Percentiles rank a stretch among this genome's conserved stretches.
Conservation (phyloP, 495 filamentous ascomycete species). For the Lasiosphaeria hispida region DNA sequence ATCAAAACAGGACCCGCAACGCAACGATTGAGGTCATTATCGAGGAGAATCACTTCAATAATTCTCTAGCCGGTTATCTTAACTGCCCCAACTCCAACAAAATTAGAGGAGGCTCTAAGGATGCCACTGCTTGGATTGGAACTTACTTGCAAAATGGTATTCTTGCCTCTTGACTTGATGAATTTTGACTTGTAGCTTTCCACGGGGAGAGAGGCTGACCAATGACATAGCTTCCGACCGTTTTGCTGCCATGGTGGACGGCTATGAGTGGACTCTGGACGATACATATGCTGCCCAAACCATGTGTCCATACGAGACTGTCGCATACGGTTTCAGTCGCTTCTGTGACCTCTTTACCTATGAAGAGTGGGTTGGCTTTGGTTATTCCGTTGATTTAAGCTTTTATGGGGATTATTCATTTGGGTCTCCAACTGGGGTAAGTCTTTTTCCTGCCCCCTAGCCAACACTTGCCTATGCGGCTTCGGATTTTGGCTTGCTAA, state of each 20-base stretch:
- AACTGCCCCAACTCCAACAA: slow-evolving; percentile 61
- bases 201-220: not conserved
- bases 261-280: slow-evolving; percentile 49
- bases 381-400: slow-evolving; percentile 63
- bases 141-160: slow-evolving; percentile 49
- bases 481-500: not conserved
- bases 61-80: slow-evolving; percentile 56
- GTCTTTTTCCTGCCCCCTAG: not conserved
- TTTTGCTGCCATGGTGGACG: slow-evolving; percentile 44
- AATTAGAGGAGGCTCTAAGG: slow-evolving; percentile 42
- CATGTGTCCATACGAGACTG: slow-evolving; percentile 76
- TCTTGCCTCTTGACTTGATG: not conserved
- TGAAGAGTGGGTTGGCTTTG: slow-evolving; percentile 69
- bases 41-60: slow-evolving; percentile 64
- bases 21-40: slow-evolving; percentile 62
- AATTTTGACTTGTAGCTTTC: too few species aligned
- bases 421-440: slow-evolving; percentile 55
- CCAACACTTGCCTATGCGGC: not conserved
- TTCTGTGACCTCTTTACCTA: slow-evolving; percentile 73
- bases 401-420: slow-evolving; percentile 59
- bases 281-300: slow-evolving; percentile 60
- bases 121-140: slow-evolving; percentile 52
- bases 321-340: slow-evolving; percentile 59
- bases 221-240: slow-evolving; percentile 40
- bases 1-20: slow-evolving; percentile 41